Conservation (phyloP, 495 filamentous ascomycete species). For the Penicillium egyptiacum region DNA sequence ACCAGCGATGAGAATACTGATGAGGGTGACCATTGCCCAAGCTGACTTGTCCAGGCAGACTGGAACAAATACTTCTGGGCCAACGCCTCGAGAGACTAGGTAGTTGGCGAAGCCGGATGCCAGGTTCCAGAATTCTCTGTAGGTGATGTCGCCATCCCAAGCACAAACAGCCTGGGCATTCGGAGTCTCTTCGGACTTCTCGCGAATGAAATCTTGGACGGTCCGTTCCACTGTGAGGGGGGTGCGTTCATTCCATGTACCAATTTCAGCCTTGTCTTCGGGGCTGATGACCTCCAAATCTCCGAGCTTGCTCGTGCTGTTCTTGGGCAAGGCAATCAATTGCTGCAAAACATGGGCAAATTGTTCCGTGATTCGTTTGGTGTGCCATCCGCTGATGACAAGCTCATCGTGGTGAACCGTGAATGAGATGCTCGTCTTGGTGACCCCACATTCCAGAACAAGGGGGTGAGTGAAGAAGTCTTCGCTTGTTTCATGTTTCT, state of each 20-base stretch:
- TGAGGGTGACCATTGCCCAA: slow-evolving; percentile 53
- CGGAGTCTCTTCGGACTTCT: slow-evolving; percentile 28
- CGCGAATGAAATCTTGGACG: slow-evolving; percentile 48
- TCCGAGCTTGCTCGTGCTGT: slow-evolving; percentile 28
- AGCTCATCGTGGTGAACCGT: slow-evolving; percentile 42
- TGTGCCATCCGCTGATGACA: slow-evolving; percentile 38
- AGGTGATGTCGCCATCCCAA: slow-evolving; percentile 48
- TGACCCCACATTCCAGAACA: slow-evolving; percentile 47
- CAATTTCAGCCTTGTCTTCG: slow-evolving; percentile 35
- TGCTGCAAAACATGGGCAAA: slow-evolving; percentile 39
- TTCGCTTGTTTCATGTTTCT: slow-evolving; percentile 46
- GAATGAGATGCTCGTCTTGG: slow-evolving; percentile 28
- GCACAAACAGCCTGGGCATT: slow-evolving; percentile 40
- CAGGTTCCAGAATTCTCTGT: slow-evolving; percentile 37
- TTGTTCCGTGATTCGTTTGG: slow-evolving; percentile 34
- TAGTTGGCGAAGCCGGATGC: slow-evolving; percentile 40
- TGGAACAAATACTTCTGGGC: slow-evolving; percentile 51
- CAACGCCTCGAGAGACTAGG: slow-evolving; percentile 47
- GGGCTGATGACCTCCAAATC: slow-evolving; percentile 38
- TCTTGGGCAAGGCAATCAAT: slow-evolving; percentile 30
- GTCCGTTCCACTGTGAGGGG: slow-evolving; percentile 38
- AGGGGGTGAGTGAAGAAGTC: slow-evolving; percentile 54
- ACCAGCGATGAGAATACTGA: slow-evolving; percentile 56
- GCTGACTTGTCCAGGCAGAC: slow-evolving; percentile 58
- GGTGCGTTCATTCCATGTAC: slow-evolving; percentile 34